phyloP scores from a whole-genome alignment of 2,329 filamentous ascomycete genomes.

The Karstenula rhodostoma region DNA sequence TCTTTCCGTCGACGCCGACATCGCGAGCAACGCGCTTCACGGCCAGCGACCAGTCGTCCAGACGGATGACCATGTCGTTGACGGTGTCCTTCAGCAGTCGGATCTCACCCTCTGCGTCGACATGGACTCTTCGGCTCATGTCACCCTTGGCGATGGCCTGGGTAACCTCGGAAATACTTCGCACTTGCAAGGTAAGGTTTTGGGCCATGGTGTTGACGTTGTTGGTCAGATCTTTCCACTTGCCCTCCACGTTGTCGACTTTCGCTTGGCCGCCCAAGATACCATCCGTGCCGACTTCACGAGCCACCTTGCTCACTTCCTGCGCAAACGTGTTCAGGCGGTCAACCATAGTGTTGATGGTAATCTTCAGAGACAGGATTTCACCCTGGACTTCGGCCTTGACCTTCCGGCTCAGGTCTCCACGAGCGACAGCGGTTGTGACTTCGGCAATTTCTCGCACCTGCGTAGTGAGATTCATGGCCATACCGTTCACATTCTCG shows the following conservation, averaged over 20 bases:
- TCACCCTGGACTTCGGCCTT: slow-evolving; percentile 62
- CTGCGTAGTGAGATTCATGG: slow-evolving; percentile 60
- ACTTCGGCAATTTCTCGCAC: slow-evolving; percentile 63
- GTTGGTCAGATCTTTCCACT: slow-evolving; percentile 72
- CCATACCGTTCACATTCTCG: slow-evolving; percentile 64
- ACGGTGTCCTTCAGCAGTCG: slow-evolving; percentile 94
- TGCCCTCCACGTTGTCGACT: slow-evolving; percentile 71
- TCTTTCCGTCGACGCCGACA: slow-evolving; percentile 96
- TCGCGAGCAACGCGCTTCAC: slow-evolving; percentile 95
- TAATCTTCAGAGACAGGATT: slow-evolving; percentile 77
- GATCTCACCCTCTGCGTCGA: slow-evolving; percentile 94
- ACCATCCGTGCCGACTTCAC: slow-evolving; percentile 71
- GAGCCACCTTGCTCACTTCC: slow-evolving; percentile 71
- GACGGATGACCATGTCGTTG: slow-evolving; percentile 96
- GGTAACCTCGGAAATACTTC: slow-evolving; percentile 91
- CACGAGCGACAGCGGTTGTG: slow-evolving; percentile 61
- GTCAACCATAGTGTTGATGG: slow-evolving; percentile 76
- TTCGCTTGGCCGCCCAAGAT: slow-evolving; percentile 70
- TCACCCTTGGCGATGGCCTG: slow-evolving; percentile 95
- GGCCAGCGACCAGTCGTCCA: slow-evolving; percentile 96
- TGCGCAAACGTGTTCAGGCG: slow-evolving; percentile 70
- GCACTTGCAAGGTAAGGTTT: slow-evolving; percentile 73
- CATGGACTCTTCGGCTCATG: slow-evolving; percentile 94
- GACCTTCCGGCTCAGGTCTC: slow-evolving; percentile 62
- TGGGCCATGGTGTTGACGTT: slow-evolving; percentile 74